These are phyloP conservation scores for Epichloe coenophiala DNA, from an alignment of 2,329 filamentous ascomycete species.

Conservation along the genomic window DNA sequence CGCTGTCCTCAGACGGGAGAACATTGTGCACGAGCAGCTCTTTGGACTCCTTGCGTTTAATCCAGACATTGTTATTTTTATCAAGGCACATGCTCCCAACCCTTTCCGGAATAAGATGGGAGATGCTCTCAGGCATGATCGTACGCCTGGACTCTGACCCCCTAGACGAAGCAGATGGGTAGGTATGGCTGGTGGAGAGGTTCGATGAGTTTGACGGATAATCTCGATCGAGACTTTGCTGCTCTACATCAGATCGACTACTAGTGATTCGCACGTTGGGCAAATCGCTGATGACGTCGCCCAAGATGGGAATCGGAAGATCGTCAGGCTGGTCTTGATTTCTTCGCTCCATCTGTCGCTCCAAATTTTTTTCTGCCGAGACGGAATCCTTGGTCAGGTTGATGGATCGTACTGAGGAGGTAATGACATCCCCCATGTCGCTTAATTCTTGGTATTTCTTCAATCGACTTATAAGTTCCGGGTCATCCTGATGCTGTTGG, in stretches of 20 bases:
- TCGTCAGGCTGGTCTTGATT: constrained; percentile 9
- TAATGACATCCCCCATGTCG: constrained; percentile 61
- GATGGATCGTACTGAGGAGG: constrained; percentile 59
- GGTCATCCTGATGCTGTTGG: constrained; percentile 51
- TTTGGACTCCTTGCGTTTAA: constrained; percentile 47
- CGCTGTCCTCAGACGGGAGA: constrained; percentile 50
- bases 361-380: constrained; percentile 27
- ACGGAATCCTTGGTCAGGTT: constrained; percentile 37
- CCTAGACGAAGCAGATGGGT: constrained; percentile 65
- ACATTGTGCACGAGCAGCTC: constrained; percentile 17
- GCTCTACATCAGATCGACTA: constrained; percentile 28
- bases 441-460: constrained; percentile 76
- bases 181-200: constrained; percentile 47
- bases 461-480: constrained; percentile 59
- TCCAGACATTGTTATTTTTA: constrained; percentile 69
- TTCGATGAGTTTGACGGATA: constrained; percentile 38
- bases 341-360: too few relatives aligned
- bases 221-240: constrained; percentile 26
- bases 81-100: constrained; percentile 89
- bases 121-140: constrained; percentile 72
- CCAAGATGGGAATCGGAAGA: constrained; percentile 13
- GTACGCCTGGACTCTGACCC: constrained; percentile 70
- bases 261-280: constrained; percentile 49
- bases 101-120: constrained; percentile 76
- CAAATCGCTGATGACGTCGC: constrained; percentile 43